These are phyloP conservation scores for Nissolia schottii DNA, from an alignment of 306 rosid genomes.

Conservation along the genomic window DNA sequence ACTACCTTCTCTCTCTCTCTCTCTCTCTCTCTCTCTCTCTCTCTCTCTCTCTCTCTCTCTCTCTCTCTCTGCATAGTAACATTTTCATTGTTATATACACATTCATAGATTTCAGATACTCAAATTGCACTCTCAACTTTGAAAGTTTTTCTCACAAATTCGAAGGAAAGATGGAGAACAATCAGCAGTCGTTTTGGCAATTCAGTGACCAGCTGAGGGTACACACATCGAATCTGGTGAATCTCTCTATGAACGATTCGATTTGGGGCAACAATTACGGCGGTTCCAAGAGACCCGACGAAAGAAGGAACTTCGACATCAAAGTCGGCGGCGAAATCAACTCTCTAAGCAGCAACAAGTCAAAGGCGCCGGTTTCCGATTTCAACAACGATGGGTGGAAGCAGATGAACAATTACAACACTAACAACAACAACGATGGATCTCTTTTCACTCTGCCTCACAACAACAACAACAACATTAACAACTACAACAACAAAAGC, in stretches of 20 bases:
- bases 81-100: neutral
- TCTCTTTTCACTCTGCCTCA: too few relatives aligned
- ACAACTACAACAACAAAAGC: conserved; percentile 22
- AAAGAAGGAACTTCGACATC: conserved; percentile 62
- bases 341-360: neutral
- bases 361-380: conserved; percentile 34
- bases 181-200: conserved; percentile 64
- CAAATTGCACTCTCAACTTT: neutral
- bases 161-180: conserved; percentile 25
- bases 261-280: conserved; percentile 74
- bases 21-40: too few relatives aligned
- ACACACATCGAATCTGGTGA: conserved; percentile 55
- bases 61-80: neutral
- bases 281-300: conserved; percentile 45
- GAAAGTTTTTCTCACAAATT: neutral
- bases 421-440: neutral
- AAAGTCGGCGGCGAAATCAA: conserved; percentile 80
- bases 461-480: neutral
- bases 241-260: conserved; percentile 75
- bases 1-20: neutral
- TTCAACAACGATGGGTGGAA: conserved; percentile 50
- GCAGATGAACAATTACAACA: conserved; percentile 16
- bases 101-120: neutral
- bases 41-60: too few relatives aligned
- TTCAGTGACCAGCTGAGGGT: conserved; percentile 89